Evolutionary conservation across 148 eudicot genomes (phyloP).

Genomic region (Diospyros lotus): DNA sequence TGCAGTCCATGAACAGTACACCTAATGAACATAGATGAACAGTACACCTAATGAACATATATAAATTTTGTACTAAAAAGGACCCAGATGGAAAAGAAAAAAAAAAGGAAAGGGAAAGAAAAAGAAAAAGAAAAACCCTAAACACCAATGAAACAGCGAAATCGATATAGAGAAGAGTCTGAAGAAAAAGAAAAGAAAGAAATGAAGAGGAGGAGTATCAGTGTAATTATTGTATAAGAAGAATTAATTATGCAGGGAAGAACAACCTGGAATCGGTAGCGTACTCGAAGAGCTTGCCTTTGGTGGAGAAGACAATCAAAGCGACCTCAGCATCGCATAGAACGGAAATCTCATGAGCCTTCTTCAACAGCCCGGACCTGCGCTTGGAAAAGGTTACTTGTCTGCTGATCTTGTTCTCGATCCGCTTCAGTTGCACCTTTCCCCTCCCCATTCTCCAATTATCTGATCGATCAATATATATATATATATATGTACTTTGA

Average conservation of each 20-base stretch:
- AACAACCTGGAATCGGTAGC: constrained; percentile 57
- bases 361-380: constrained; percentile 58
- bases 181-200: neutral
- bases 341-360: constrained; percentile 73
- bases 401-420: constrained; percentile 28
- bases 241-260: too few relatives aligned
- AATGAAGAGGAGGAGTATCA: neutral
- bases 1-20: neutral
- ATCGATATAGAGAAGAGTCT: too few relatives aligned
- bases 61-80: too few relatives aligned
- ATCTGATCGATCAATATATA: neutral
- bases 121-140: neutral
- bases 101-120: neutral
- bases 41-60: too few relatives aligned
- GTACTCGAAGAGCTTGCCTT: constrained; percentile 67
- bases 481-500: neutral
- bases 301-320: constrained; percentile 61
- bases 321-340: constrained; percentile 76
- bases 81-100: too few relatives aligned
- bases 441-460: constrained; percentile 22
- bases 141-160: too few relatives aligned
- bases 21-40: too few relatives aligned
- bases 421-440: constrained; percentile 28
- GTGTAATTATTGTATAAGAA: neutral
- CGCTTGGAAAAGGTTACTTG: constrained; percentile 53